Conservation (phyloP, 495 filamentous ascomycete genomes). For the Lophiotrema nucula region DNA sequence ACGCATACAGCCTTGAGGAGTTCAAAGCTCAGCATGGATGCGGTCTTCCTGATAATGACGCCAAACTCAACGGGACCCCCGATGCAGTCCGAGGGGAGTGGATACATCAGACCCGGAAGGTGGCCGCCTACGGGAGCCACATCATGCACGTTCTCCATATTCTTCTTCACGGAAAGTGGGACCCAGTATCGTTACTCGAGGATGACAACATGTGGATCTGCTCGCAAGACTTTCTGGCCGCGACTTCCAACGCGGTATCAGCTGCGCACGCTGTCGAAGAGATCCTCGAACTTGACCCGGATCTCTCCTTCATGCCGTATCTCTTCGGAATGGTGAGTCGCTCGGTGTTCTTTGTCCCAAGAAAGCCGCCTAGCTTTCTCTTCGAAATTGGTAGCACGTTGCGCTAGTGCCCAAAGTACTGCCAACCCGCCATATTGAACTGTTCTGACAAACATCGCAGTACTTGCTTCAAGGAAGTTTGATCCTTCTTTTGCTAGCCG, state of each 20-base stretch:
- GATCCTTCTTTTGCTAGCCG: slow-evolving; percentile 56
- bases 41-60: slow-evolving; percentile 6
- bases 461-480: slow-evolving; percentile 61
- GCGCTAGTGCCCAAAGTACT: too few relatives aligned
- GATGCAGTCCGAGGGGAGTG: slow-evolving; percentile 19
- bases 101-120: slow-evolving; percentile 28
- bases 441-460: background rate
- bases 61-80: background rate
- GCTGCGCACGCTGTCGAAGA: slow-evolving; percentile 54
- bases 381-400: too few relatives aligned
- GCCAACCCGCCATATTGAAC: background rate
- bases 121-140: slow-evolving; percentile 41
- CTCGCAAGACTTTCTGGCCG: slow-evolving; percentile 52
- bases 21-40: slow-evolving; percentile 28
- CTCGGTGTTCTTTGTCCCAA: background rate
- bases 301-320: slow-evolving; percentile 62
- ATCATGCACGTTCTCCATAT: slow-evolving; percentile 61
- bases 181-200: slow-evolving; percentile 57
- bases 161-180: slow-evolving; percentile 58
- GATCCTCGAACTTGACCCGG: slow-evolving; percentile 56
- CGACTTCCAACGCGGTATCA: slow-evolving; percentile 54
- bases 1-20: slow-evolving; percentile 29
- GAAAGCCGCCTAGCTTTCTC: too few relatives aligned
- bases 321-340: slow-evolving; percentile 54
- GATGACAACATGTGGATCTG: slow-evolving; percentile 60